These are phyloP conservation scores for Leptodermis oblonga DNA, from an alignment of 257 asterid species.

Conservation along the genomic window DNA sequence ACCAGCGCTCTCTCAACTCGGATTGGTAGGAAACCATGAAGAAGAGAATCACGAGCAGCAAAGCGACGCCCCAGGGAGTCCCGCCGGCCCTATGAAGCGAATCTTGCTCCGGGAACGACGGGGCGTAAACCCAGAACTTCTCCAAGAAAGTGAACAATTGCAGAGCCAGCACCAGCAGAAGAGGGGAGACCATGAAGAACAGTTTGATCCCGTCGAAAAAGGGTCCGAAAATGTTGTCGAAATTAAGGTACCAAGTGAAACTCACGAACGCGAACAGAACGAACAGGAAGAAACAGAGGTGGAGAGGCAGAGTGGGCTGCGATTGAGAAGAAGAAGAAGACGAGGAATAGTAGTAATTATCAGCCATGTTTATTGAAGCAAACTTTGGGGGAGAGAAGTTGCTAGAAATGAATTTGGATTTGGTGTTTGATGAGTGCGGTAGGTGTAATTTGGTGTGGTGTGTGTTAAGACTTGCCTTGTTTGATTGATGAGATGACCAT, in stretches of 20 bases:
- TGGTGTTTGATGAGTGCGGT: background rate
- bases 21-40: conserved; percentile 88
- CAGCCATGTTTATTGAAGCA: conserved; percentile 31
- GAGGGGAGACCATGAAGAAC: conserved; percentile 65
- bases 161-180: conserved; percentile 52
- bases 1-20: conserved; percentile 71
- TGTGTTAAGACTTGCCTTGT: background rate
- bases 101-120: conserved; percentile 55
- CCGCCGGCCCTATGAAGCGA: conserved; percentile 65
- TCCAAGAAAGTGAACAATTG: conserved; percentile 55
- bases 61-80: conserved; percentile 82
- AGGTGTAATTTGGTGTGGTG: background rate
- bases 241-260: conserved; percentile 75
- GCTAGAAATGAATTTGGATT: background rate
- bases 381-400: background rate
- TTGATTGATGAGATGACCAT: background rate
- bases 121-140: conserved; percentile 33
- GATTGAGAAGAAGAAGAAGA: conserved; percentile 15
- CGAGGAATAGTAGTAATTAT: conserved; percentile 24
- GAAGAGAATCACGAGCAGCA: conserved; percentile 68
- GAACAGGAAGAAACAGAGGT: conserved; percentile 64
- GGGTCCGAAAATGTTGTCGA: conserved; percentile 61
- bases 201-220: conserved; percentile 61
- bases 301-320: conserved; percentile 45
- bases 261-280: conserved; percentile 57